Evolutionary conservation across 2,329 filamentous ascomycete species (phyloP).

Genomic region (Pseudocercospora crystallina): DNA sequence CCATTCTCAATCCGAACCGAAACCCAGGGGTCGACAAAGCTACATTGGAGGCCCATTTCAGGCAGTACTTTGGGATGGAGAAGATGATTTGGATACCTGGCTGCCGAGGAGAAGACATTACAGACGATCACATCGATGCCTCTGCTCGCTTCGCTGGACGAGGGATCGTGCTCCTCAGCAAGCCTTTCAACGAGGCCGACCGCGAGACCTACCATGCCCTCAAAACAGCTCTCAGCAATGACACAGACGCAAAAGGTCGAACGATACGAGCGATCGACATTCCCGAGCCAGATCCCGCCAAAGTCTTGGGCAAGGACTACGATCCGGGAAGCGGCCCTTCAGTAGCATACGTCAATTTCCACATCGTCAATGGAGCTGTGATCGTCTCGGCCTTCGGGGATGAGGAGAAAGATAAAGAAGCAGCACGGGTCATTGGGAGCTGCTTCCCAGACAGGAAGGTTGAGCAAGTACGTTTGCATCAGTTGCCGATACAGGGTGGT

Average conservation of each 20-base stretch:
- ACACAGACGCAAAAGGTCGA: conserved; percentile 15
- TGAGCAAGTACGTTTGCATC: conserved; percentile 16
- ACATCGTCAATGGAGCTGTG: conserved; percentile 19
- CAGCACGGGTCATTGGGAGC: conserved; percentile 10
- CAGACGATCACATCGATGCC: conserved; percentile 21
- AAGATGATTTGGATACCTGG: conserved; percentile 23
- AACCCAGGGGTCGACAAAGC: conserved; percentile 18
- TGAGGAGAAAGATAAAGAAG: conserved; percentile 11
- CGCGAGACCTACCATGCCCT: conserved; percentile 3
- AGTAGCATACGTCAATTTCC: conserved; percentile 20
- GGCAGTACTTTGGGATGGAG: conserved; percentile 14
- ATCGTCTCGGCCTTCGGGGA: conserved; percentile 20
- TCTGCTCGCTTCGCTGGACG: conserved; percentile 17
- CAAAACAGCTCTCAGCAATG: neutral
- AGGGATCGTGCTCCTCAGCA: conserved; percentile 13
- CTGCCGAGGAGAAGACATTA: conserved; percentile 16
- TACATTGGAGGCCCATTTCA: conserved; percentile 13
- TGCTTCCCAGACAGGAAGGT: conserved; percentile 16
- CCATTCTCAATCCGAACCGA: conserved; percentile 22
- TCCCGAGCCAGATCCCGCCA: conserved; percentile 8
- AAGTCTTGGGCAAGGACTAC: conserved; percentile 12
- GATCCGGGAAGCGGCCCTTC: conserved; percentile 7
- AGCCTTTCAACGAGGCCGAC: conserved; percentile 5
- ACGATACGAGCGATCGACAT: conserved; percentile 14
- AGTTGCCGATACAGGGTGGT: conserved; percentile 19